Percentiles rank a stretch among this genome's conserved stretches.
Evolutionary conservation across 2,329 filamentous ascomycete genomes (phyloP).

Genomic region (Didymella sp.): DNA sequence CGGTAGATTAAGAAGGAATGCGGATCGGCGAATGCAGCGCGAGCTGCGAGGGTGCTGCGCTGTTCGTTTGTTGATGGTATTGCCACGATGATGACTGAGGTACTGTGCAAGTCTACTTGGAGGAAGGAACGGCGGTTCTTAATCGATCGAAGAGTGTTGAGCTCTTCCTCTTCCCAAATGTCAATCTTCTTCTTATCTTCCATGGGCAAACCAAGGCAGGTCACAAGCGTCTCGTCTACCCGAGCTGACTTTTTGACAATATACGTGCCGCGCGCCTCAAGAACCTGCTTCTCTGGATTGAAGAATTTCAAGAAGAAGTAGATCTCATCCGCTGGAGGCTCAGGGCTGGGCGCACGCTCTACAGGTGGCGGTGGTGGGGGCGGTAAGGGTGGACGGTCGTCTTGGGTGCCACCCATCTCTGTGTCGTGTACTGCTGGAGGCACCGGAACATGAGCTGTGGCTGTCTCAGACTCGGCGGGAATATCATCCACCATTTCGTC

Average conservation of each 20-base stretch:
- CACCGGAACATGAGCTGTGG: constrained; percentile 17
- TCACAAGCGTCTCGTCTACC: constrained; percentile 44
- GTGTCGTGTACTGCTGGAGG: constrained; percentile 39
- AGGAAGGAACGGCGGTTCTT: constrained; percentile 45
- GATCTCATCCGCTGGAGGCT: constrained; percentile 43
- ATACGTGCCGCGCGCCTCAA: constrained; percentile 45
- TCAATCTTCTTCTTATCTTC: constrained; percentile 54
- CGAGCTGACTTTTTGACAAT: constrained; percentile 41
- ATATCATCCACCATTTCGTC: constrained; percentile 39
- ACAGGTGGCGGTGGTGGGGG: constrained; percentile 30
- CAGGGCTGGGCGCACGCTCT: constrained; percentile 28
- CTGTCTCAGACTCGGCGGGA: background rate
- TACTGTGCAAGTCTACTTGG: constrained; percentile 42
- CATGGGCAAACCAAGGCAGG: constrained; percentile 37
- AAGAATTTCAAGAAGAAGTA: constrained; percentile 53
- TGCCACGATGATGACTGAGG: constrained; percentile 44
- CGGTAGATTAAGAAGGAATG: constrained; percentile 55
- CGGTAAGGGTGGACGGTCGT: constrained; percentile 32
- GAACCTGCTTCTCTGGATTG: constrained; percentile 44
- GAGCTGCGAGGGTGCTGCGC: constrained; percentile 39
- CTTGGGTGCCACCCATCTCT: constrained; percentile 48
- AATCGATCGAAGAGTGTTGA: constrained; percentile 36
- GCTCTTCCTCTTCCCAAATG: constrained; percentile 58
- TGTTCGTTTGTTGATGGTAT: constrained; percentile 38
- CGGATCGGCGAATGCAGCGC: constrained; percentile 45